Evolutionary conservation across 148 eudicot genomes (phyloP).

Genomic region (Fagopyrum tataricum): DNA sequence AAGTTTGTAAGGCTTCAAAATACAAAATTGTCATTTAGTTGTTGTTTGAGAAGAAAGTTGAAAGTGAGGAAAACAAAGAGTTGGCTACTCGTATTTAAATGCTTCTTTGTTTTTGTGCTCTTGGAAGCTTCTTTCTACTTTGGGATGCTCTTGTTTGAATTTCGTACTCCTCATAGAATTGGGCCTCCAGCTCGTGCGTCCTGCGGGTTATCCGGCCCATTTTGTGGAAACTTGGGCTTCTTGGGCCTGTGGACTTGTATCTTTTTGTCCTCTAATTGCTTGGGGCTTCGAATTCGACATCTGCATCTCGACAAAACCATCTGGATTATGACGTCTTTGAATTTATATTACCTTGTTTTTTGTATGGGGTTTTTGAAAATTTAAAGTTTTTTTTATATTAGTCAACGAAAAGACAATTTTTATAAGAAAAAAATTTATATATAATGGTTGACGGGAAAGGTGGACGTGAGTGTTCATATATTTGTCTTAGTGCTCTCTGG

Average conservation of each 20-base stretch:
- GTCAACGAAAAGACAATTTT: conserved; percentile 1
- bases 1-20: neutral
- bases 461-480: neutral
- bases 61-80: neutral
- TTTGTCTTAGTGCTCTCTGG: conserved; percentile 1
- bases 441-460: neutral
- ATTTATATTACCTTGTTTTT: neutral
- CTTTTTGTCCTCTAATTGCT: neutral
- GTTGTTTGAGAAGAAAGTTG: conserved; percentile 3
- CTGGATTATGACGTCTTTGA: conserved; percentile 1
- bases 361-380: neutral
- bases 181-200: conserved; percentile 7
- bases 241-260: neutral
- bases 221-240: neutral
- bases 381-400: neutral
- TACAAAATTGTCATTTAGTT: conserved; percentile 6
- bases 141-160: conserved; percentile 12
- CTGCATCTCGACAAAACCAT: conserved; percentile 5
- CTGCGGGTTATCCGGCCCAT: conserved; percentile 15
- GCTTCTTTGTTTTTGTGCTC: conserved; percentile 10
- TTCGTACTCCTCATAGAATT: neutral
- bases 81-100: neutral
- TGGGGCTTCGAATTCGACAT: conserved; percentile 12
- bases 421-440: neutral
- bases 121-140: conserved; percentile 12